These are phyloP conservation scores for Hortiboletus campestris DNA, from an alignment of 768 basidiomycete genomes.

Conservation along the genomic window DNA sequence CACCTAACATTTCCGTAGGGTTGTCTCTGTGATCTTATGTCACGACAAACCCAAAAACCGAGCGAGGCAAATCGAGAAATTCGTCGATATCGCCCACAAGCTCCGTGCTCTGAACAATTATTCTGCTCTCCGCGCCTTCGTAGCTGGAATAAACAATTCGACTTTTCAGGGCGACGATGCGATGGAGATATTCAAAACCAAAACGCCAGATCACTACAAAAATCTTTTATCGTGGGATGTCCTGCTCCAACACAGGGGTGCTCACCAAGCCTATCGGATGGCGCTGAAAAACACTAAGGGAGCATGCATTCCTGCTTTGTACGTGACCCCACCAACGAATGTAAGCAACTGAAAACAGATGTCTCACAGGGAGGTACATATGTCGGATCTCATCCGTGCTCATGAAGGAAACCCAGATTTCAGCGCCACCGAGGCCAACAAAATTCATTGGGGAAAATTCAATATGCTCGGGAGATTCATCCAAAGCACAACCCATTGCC, in stretches of 20 bases:
- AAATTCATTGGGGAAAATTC: constrained; percentile 96
- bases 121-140: constrained; percentile 85
- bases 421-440: constrained; percentile 57
- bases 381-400: constrained; percentile 84
- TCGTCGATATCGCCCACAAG: constrained; percentile 78
- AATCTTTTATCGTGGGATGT: constrained; percentile 81
- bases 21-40: constrained; percentile 85
- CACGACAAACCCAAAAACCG: constrained; percentile 76
- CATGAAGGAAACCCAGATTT: constrained; percentile 83
- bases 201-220: constrained; percentile 68
- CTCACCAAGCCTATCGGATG: constrained; percentile 88
- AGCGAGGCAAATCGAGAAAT: constrained; percentile 82
- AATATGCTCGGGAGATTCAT: constrained; percentile 89
- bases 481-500: constrained; percentile 72
- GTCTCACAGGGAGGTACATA: constrained; percentile 76
- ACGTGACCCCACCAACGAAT: constrained; percentile 25
- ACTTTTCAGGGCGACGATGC: constrained; percentile 76
- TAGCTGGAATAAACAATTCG: constrained; percentile 89
- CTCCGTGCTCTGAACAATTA: constrained; percentile 89
- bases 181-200: constrained; percentile 67
- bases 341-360: constrained; percentile 11
- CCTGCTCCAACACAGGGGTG: constrained; percentile 75
- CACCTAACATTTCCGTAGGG: constrained; percentile 50
- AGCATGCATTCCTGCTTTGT: constrained; percentile 86
- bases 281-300: constrained; percentile 84